These are phyloP conservation scores for Clavispora fructus DNA, from an alignment of 805 yeast genomes.

Conservation along the genomic window DNA sequence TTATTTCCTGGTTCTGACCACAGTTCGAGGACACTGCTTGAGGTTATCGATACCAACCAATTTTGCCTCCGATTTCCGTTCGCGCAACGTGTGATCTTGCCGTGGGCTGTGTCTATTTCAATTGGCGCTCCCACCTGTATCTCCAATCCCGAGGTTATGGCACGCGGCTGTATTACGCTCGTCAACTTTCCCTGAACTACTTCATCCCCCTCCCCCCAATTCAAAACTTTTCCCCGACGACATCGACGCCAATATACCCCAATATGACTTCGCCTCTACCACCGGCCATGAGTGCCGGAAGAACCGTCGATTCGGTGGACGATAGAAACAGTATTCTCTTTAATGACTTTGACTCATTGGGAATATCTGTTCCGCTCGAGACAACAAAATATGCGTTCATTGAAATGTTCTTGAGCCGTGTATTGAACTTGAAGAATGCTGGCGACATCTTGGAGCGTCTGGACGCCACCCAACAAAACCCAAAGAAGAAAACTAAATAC, in stretches of 20 bases:
- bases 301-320: not conserved
- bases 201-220: too few species aligned
- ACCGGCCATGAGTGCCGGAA: not conserved
- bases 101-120: too few species aligned
- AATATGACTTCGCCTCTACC: not conserved
- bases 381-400: conserved; percentile 23
- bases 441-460: conserved; percentile 9
- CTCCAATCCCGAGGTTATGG: not conserved
- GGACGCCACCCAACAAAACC: not conserved
- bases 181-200: not conserved
- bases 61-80: not conserved
- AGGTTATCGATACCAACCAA: too few species aligned
- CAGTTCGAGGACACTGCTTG: not conserved
- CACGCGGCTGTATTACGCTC: not conserved
- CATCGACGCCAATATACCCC: not conserved
- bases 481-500: conserved; percentile 1
- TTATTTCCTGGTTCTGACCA: not conserved
- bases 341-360: conserved; percentile 17
- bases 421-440: conserved; percentile 19
- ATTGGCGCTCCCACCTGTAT: too few species aligned
- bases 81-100: not conserved
- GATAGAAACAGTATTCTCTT: not conserved
- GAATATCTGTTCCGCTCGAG: conserved; percentile 24
- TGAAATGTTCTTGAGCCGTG: conserved; percentile 20
- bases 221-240: not conserved